Base-by-base conservation (phyloP, 345 rosid genomes). In the Citrus maxima region DNA sequence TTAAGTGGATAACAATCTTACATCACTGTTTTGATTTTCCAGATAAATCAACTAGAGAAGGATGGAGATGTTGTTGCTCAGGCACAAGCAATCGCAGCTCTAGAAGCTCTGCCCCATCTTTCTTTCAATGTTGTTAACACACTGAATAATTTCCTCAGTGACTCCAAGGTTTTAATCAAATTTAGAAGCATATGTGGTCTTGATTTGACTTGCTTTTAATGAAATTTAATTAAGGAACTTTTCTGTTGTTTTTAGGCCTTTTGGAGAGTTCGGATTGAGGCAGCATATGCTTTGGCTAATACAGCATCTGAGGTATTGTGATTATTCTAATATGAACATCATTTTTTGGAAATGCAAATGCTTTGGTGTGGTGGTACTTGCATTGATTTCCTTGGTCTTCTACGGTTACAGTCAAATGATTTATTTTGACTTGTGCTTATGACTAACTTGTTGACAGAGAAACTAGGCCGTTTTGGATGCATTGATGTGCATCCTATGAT, bases 31-130 rank as follows among this genome's bases (percentile, higher is more conserved):
- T 34, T 80, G 27, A 61, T 81, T 73, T 16, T 77, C 80, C 88
- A 95, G 99, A 89, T 95, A 76, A 95, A 91, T 87, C 94, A 93
- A 83, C 76, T 93, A 81, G 99, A 95, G 92, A 95, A 91, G 84
- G 99, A 95, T 83, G 95, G 89, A 80, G 99, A 95, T 87, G 98
- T 95, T 84, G 93, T 93, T 80, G 98, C 98, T 42, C 99, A 95
- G 82, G 87, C 98, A 73, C 99, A 93, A 80, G 97, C 99, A 55
- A 88, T 95, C 34, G 76, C 88, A 25, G 88, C 95, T 34, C 83
- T 95, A 69, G 92, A 88, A 84, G 82, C 93, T 70, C 87, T 93
- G 64, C 95, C 91, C 27, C 97, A 93, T 38, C 89, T 88, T 84
- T 86, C 97, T 12, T 90, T 91, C 85, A 85, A 95, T 78, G 91